phyloP scores from a whole-genome alignment of 371 early-diverging fungal species.

The Mortierella sp. region DNA sequence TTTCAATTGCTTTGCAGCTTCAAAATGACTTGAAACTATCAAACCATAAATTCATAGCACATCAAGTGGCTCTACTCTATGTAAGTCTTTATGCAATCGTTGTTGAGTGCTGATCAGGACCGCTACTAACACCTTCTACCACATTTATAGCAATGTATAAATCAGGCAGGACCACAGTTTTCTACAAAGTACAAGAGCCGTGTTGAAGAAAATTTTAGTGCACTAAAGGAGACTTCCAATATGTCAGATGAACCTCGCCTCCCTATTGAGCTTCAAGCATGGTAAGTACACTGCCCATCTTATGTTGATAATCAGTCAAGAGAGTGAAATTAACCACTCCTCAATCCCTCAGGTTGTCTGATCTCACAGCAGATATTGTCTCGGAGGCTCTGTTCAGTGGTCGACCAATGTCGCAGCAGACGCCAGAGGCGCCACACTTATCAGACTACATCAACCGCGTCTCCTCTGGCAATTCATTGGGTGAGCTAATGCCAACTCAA shows the following conservation, averaged over 20 bases:
- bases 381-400: conserved; percentile 53
- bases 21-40: conserved; percentile 59
- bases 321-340: not conserved
- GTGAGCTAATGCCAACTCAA: not conserved
- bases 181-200: conserved; percentile 55
- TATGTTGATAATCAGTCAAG: not conserved
- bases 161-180: conserved; percentile 59
- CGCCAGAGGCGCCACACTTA: conserved; percentile 44
- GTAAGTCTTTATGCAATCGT: conserved; percentile 33
- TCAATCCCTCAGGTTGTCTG: conserved; percentile 36
- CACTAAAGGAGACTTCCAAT: conserved; percentile 55
- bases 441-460: conserved; percentile 49
- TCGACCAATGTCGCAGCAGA: conserved; percentile 49
- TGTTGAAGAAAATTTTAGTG: conserved; percentile 63
- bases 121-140: not conserved
- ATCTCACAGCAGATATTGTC: conserved; percentile 55
- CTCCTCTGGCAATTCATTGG: conserved; percentile 35
- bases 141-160: conserved; percentile 62
- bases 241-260: conserved; percentile 45
- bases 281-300: conserved; percentile 19
- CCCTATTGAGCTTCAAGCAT: conserved; percentile 41
- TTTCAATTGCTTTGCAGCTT: conserved; percentile 62
- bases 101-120: not conserved
- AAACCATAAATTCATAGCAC: conserved; percentile 69
- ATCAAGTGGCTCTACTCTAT: conserved; percentile 70